These are phyloP conservation scores for Ophiostoma quercus DNA, from an alignment of 2,329 filamentous ascomycete genomes.

Conservation along the genomic window DNA sequence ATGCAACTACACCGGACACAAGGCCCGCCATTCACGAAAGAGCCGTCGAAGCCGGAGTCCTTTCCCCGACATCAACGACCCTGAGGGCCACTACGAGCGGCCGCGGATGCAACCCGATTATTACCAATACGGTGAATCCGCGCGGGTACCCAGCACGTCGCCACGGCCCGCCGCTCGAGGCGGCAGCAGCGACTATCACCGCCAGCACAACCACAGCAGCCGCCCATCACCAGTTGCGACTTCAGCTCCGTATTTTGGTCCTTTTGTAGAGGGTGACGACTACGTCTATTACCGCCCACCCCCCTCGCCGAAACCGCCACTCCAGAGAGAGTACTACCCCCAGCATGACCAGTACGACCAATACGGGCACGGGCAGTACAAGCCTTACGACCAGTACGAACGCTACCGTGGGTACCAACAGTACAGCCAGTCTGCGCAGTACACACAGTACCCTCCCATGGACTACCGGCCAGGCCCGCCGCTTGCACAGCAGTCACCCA, in stretches of 20 bases:
- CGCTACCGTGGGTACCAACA: not conserved
- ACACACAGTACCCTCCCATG: not conserved
- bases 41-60: not conserved
- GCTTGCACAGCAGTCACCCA: not conserved
- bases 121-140: not conserved
- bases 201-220: not conserved
- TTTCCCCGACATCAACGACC: not conserved
- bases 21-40: not conserved
- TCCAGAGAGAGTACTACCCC: not conserved
- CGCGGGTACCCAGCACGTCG: not conserved
- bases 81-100: not conserved
- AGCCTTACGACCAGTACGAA: not conserved
- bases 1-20: not conserved
- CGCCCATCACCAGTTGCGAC: not conserved
- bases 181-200: not conserved
- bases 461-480: not conserved
- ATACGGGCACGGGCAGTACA: too few relatives aligned
- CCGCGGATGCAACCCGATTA: too few relatives aligned
- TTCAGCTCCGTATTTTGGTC: not conserved
- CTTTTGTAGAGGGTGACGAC: not conserved
- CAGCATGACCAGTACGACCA: too few relatives aligned
- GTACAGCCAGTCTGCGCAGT: not conserved
- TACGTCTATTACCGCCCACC: not conserved
- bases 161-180: not conserved
- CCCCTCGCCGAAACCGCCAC: not conserved